A percentile compares a stretch with the other conserved stretches of the same genome.
phyloP scores from a whole-genome alignment of 106 monocot species.

The Dendrobium nobile region DNA sequence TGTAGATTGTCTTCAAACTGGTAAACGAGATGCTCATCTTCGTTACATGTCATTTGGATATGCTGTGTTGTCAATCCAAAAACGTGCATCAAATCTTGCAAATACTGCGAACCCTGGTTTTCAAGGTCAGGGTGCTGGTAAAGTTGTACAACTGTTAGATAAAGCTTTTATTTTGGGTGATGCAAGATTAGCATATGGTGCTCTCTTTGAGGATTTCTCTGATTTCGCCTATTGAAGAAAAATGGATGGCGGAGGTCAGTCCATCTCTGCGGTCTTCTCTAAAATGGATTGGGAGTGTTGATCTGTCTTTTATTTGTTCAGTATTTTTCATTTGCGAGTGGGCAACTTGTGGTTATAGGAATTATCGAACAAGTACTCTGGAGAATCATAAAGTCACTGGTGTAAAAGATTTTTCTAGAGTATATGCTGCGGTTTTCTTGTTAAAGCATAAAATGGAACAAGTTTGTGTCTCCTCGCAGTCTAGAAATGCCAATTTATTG shows the following conservation, averaged over 20 bases:
- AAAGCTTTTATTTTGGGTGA: conserved; percentile 66
- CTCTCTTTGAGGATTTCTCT: conserved; percentile 76
- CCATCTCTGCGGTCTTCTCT: conserved; percentile 73
- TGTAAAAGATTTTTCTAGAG: conserved; percentile 69
- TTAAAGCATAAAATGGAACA: conserved; percentile 80
- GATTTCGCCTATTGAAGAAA: conserved; percentile 58
- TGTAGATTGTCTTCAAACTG: conserved; percentile 17
- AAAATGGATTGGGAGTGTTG: conserved; percentile 77
- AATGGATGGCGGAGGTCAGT: conserved; percentile 87
- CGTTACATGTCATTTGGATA: conserved; percentile 65
- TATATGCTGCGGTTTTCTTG: conserved; percentile 70
- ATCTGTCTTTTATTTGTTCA: conserved; percentile 57
- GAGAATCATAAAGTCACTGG: conserved; percentile 57
- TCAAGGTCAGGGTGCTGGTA: conserved; percentile 71
- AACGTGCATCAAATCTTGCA: conserved; percentile 62
- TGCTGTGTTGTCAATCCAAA: conserved; percentile 58
- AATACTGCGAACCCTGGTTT: conserved; percentile 63
- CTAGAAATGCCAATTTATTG: conserved; percentile 16
- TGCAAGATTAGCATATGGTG: conserved; percentile 55
- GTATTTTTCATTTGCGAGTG: conserved; percentile 92
- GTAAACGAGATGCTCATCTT: conserved; percentile 40
- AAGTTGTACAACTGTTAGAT: conserved; percentile 75
- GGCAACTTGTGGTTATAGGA: conserved; percentile 94
- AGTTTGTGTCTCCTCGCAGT: conserved; percentile 13
- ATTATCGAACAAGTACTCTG: conserved; percentile 43